Evolutionary conservation across 305 asterid species (phyloP).

Genomic region (Fraxinus xanthoxyloides): DNA sequence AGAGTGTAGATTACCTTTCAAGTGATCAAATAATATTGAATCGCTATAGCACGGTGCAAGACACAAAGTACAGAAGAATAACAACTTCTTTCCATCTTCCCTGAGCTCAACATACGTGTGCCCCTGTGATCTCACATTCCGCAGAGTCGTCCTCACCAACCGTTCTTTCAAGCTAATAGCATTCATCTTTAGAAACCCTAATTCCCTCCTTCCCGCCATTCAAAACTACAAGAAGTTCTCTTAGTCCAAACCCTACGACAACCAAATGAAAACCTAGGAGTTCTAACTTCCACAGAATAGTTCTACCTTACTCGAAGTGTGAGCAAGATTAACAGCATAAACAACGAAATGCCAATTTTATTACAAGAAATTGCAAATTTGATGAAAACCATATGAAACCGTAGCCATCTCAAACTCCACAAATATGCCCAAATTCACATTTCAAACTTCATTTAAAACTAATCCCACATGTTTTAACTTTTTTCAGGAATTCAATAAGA

Average conservation of each 20-base stretch:
- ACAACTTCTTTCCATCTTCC: constrained; percentile 81
- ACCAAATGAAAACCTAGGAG: constrained; percentile 25
- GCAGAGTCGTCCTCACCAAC: constrained; percentile 60
- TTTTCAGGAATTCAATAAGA: not conserved
- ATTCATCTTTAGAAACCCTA: constrained; percentile 43
- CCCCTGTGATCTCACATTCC: constrained; percentile 71
- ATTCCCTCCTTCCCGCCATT: constrained; percentile 53
- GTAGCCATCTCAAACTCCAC: constrained; percentile 10
- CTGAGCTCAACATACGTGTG: constrained; percentile 85
- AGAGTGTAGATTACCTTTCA: constrained; percentile 68
- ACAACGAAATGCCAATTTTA: constrained; percentile 8
- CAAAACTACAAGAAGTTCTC: constrained; percentile 6
- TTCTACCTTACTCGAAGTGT: not conserved
- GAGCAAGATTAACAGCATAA: not conserved
- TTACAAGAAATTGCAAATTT: not conserved
- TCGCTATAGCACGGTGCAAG: constrained; percentile 82
- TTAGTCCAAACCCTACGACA: constrained; percentile 1
- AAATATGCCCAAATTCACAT: constrained; percentile 4
- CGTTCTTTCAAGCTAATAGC: constrained; percentile 66
- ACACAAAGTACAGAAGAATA: constrained; percentile 84
- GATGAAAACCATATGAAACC: constrained; percentile 4
- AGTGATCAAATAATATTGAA: constrained; percentile 58
- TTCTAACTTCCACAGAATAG: constrained; percentile 14
- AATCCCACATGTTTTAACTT: not conserved
- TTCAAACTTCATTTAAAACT: not conserved